phyloP scores from a whole-genome alignment of 1,284 basidiomycete genomes.

The Schizophyllum amplum region DNA sequence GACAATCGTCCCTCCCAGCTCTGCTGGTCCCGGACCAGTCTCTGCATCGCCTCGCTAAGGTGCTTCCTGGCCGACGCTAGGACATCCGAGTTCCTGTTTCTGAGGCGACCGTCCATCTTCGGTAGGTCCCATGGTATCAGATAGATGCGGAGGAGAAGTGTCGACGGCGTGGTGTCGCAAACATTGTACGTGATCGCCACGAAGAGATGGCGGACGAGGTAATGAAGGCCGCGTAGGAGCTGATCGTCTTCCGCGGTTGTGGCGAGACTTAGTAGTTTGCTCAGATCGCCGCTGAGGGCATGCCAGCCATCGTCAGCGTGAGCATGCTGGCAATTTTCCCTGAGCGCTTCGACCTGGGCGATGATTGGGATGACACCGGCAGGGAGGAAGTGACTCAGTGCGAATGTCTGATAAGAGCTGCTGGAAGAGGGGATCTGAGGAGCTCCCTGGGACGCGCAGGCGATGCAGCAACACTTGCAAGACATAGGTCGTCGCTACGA shows the following conservation, averaged over 20 bases:
- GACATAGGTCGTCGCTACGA: not conserved
- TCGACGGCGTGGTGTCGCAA: constrained; percentile 11
- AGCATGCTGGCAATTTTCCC: constrained; percentile 21
- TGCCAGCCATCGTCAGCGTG: constrained; percentile 49
- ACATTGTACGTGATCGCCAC: constrained; percentile 36
- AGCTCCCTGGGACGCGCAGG: constrained; percentile 11
- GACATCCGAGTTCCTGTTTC: constrained; percentile 34
- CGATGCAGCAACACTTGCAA: constrained; percentile 24
- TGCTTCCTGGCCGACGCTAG: constrained; percentile 35
- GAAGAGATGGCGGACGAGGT: constrained; percentile 45
- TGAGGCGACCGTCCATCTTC: constrained; percentile 40
- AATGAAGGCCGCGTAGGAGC: constrained; percentile 32
- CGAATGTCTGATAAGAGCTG: too few species aligned
- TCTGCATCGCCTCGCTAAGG: constrained; percentile 38
- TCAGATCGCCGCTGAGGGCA: constrained; percentile 20
- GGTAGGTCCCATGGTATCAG: constrained; percentile 59
- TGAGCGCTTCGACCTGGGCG: constrained; percentile 18
- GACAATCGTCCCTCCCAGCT: constrained; percentile 37
- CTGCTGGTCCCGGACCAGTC: constrained; percentile 28
- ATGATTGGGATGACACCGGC: constrained; percentile 36
- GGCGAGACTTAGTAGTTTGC: constrained; percentile 19
- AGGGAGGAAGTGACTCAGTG: constrained; percentile 34
- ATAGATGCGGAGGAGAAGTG: constrained; percentile 47
- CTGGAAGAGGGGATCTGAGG: not conserved
- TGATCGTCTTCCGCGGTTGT: constrained; percentile 21